A percentile compares a stretch with the other conserved stretches of the same genome.
Evolutionary conservation across 768 basidiomycete genomes (phyloP).

Genomic region (Tubosaeta brunneosetosa): DNA sequence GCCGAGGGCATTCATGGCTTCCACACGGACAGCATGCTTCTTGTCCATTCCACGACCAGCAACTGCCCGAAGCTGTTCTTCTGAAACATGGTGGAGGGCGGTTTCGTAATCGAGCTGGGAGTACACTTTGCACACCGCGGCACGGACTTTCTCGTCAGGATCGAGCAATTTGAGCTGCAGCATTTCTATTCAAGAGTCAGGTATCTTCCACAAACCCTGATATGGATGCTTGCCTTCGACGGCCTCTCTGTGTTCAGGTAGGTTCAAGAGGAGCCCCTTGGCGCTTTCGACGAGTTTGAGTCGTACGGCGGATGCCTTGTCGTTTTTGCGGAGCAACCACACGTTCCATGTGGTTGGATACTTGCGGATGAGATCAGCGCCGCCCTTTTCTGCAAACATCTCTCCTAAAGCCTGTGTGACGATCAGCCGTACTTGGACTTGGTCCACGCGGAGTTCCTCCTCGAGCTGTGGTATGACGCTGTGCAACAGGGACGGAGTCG

Average conservation of each 20-base stretch:
- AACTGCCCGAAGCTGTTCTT: conserved; percentile 54
- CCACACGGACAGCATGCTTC: conserved; percentile 66
- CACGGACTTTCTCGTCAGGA: conserved; percentile 88
- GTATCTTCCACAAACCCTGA: not conserved
- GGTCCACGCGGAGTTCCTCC: conserved; percentile 79
- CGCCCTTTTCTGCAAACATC: conserved; percentile 81
- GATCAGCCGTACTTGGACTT: conserved; percentile 63
- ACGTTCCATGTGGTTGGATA: conserved; percentile 82
- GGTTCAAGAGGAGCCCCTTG: conserved; percentile 53
- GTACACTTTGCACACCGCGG: conserved; percentile 78
- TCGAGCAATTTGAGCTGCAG: conserved; percentile 68
- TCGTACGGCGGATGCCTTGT: conserved; percentile 67
- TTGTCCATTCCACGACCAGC: conserved; percentile 78
- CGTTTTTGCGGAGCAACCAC: conserved; percentile 77
- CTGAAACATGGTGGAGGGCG: conserved; percentile 74
- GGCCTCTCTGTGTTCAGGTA: conserved; percentile 61
- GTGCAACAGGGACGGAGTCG: conserved; percentile 76
- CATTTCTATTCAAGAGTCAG: conserved; percentile 39
- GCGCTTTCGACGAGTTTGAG: conserved; percentile 73
- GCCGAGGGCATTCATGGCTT: conserved; percentile 74
- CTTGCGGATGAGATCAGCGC: conserved; percentile 67
- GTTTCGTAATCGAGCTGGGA: conserved; percentile 88
- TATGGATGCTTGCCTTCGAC: conserved; percentile 61
- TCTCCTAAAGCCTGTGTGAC: conserved; percentile 85
- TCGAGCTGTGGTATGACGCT: conserved; percentile 93